These are phyloP conservation scores for Sechiopsis laciniata DNA, from an alignment of 306 rosid species.

Conservation along the genomic window DNA sequence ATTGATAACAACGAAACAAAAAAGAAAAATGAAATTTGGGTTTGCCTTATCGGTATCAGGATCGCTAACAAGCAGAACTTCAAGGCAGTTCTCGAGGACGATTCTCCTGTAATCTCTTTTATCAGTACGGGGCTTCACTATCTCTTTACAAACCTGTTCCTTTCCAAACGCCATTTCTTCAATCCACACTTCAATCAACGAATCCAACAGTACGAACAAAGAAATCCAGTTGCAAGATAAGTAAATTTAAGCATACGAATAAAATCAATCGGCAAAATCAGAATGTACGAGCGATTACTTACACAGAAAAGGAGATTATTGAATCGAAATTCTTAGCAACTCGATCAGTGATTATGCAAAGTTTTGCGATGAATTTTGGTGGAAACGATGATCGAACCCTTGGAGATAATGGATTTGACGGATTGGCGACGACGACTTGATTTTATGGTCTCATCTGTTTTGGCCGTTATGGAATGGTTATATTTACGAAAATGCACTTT, in stretches of 20 bases:
- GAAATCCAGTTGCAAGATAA: neutral
- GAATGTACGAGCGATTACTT: neutral
- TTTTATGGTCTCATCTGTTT: constrained; percentile 8
- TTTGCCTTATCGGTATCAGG: constrained; percentile 81
- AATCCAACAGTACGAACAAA: neutral
- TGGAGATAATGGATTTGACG: neutral
- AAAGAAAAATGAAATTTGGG: neutral
- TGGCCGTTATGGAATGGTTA: constrained; percentile 9
- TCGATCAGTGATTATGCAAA: neutral
- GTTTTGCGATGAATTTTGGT: neutral
- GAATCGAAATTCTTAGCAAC: neutral
- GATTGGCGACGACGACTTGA: neutral
- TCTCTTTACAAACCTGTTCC: constrained; percentile 40
- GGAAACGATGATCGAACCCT: neutral
- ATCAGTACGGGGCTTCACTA: constrained; percentile 66
- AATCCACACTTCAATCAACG: neutral
- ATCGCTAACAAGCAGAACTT: constrained; percentile 74
- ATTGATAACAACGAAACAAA: neutral
- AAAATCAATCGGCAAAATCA: neutral
- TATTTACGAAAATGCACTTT: neutral
- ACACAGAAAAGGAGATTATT: neutral
- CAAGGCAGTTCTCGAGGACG: constrained; percentile 63
- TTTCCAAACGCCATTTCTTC: constrained; percentile 48
- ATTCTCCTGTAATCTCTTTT: constrained; percentile 66
- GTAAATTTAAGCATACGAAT: neutral